phyloP scores from a whole-genome alignment of 2,329 filamentous ascomycete genomes.

The Botrytis byssoidea region DNA sequence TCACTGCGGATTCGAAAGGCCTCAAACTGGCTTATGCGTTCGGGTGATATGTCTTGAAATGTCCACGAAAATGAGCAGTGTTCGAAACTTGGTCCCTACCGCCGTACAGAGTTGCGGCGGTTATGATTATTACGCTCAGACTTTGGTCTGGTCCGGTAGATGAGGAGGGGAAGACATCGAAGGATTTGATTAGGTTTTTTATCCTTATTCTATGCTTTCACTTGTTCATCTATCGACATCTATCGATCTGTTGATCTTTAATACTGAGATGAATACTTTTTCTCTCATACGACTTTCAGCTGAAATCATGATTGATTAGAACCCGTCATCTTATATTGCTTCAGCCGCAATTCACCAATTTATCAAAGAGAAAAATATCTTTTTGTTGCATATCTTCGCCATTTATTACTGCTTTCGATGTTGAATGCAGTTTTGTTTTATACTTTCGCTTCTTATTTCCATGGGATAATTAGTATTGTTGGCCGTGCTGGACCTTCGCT shows the following conservation, averaged over 20 bases:
- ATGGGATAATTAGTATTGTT: neutral
- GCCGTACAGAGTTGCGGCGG: neutral
- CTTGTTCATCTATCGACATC: neutral
- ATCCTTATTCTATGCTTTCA: neutral
- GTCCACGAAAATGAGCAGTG: constrained; percentile 5
- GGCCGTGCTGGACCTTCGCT: neutral
- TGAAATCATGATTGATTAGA: neutral
- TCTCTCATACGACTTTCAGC: neutral
- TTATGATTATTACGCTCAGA: neutral
- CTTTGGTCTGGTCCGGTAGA: neutral
- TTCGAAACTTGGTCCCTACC: constrained; percentile 14
- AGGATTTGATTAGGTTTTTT: neutral
- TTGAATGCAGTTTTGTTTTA: neutral
- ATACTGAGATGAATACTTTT: neutral
- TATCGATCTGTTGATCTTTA: neutral
- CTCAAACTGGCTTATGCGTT: neutral
- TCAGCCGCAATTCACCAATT: neutral
- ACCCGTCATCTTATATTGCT: neutral
- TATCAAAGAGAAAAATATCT: neutral
- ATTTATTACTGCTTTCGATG: neutral
- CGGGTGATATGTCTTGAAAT: neutral
- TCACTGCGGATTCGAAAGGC: neutral
- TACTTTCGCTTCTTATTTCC: neutral
- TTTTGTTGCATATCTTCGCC: neutral
- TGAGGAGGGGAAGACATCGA: neutral